Evolutionary conservation across 345 rosid genomes (phyloP), one percentile per base, ranked within the genome.

Genomic region (Odontarrhena argentea): DNA sequence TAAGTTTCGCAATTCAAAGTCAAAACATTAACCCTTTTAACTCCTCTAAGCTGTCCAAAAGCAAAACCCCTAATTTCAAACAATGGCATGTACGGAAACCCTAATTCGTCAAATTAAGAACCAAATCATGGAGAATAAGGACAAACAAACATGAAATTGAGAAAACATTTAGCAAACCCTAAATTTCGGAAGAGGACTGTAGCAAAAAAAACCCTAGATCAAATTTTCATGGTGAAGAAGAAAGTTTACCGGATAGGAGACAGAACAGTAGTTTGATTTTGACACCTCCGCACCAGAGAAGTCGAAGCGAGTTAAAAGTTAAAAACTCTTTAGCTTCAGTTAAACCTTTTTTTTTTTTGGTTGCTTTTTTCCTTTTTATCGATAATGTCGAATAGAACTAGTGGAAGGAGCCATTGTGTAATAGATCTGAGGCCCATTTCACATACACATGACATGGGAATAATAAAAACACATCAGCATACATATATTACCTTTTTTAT

Each of bases 171-270:
- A 8, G 9, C 37, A 47, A 63, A 4, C 75, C 52, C 66, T 34
- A 64, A 65, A 3, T 45, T 66, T 71, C 0, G 25, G 59, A 61
- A 49, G 58, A 38, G 14, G 12, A 56, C 58, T 38, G 64, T 57
- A 56, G 70, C 6, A 26, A 8, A 14, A 30, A 12, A 51, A 60
- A 60, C 65, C 65, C 52, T 63, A 55, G 13, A 28, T 18, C 63
- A 48, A 62, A 60, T 54, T 65, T 68, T 32, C 54, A 72, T 57
- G 71, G 61, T 13, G 66, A 50, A 65, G 64, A 58, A 30, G 76
- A 72, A 70, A 65, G 66, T 65, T 72, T 65, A 72, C 76, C 76
- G 50, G 71, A 25, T 57, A 71, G 70, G 76, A 63, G 64, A 62
- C 50, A 55, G 59, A 50, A 72, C 55, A 72, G 76, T 72, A 65